These are phyloP conservation scores for Cyanidioschyzon merolae DNA, from an alignment of 23 red algal genomes.

Conservation along the genomic window DNA sequence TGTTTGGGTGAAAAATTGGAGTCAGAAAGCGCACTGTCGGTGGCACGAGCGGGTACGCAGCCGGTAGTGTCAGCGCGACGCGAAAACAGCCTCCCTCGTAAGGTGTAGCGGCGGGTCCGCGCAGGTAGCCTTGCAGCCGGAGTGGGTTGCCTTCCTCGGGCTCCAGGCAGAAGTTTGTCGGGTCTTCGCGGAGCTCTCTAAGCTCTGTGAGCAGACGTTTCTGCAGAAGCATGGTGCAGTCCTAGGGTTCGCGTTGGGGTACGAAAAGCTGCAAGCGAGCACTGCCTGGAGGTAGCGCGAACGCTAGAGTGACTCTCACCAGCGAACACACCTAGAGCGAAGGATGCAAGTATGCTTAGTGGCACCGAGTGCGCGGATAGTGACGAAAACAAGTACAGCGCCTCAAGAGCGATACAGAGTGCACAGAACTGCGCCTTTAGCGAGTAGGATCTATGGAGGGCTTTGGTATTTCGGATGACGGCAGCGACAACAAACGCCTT, in stretches of 20 bases:
- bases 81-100: slow-evolving; percentile 63
- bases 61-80: slow-evolving; percentile 57
- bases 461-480: too few species aligned
- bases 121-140: slow-evolving; percentile 51
- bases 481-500: too few species aligned
- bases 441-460: too few species aligned
- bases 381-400: neutral
- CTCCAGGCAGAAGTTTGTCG: slow-evolving; percentile 33
- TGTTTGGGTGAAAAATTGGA: slow-evolving; percentile 94
- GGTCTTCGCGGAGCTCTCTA: neutral
- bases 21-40: slow-evolving; percentile 74
- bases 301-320: neutral
- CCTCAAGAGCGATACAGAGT: neutral
- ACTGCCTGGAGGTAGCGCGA: neutral
- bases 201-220: neutral
- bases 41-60: slow-evolving; percentile 66
- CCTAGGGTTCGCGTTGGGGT: neutral
- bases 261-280: neutral
- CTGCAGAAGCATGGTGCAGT: neutral
- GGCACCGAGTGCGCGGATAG: neutral
- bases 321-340: neutral
- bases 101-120: slow-evolving; percentile 76
- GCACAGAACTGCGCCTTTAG: too few species aligned
- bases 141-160: slow-evolving; percentile 63
- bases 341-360: neutral